Conservation (phyloP, 2,329 filamentous ascomycete genomes). For the Colletotrichum higginsianum region DNA sequence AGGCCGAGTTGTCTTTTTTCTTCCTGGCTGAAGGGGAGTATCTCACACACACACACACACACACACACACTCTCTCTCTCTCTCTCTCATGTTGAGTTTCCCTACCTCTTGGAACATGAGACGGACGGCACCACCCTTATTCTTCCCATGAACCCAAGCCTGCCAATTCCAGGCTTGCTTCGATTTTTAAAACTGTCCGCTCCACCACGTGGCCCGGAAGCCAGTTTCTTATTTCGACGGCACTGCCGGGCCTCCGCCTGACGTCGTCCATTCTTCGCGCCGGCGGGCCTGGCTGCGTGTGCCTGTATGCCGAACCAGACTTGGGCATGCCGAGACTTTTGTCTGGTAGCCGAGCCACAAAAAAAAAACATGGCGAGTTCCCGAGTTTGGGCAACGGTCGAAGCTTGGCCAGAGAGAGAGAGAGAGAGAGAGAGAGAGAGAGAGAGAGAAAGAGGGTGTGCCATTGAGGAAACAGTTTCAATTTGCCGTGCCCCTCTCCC, state of each 20-base stretch:
- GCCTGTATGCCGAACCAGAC: neutral
- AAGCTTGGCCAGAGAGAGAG: too few relatives aligned
- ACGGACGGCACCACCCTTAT: neutral
- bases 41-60: too few relatives aligned
- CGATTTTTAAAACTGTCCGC: neutral
- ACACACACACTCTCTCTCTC: too few relatives aligned
- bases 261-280: conserved; percentile 12
- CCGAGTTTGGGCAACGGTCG: neutral
- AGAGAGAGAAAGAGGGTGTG: too few relatives aligned
- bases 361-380: neutral
- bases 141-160: neutral
- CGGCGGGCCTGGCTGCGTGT: neutral
- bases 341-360: neutral
- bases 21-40: too few relatives aligned
- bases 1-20: neutral
- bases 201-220: neutral
- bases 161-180: neutral
- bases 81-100: neutral
- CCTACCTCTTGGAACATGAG: neutral
- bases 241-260: neutral
- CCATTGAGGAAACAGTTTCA: neutral
- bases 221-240: neutral
- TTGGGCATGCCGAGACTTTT: neutral
- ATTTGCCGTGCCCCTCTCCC: neutral
- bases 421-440: too few relatives aligned